These are phyloP conservation scores for Silene noctiflora DNA, from an alignment of 179 eudicot genomes.

Conservation along the genomic window DNA sequence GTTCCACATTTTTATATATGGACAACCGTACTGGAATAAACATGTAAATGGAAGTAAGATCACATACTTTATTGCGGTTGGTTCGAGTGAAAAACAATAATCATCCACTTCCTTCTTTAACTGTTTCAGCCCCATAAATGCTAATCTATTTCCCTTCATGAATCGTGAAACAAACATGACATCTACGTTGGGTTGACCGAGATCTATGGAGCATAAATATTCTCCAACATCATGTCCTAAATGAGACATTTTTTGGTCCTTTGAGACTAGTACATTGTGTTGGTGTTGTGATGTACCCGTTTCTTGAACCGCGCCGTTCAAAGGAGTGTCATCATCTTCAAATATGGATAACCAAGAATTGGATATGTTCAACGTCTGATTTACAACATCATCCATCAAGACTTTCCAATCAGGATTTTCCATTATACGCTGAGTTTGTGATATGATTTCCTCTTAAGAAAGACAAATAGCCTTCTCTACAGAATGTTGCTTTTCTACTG, in stretches of 20 bases:
- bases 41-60: too few relatives aligned
- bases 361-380: background rate
- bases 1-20: too few relatives aligned
- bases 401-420: background rate
- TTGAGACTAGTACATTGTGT: too few relatives aligned
- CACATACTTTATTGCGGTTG: background rate
- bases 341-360: too few relatives aligned
- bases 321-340: too few relatives aligned
- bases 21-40: too few relatives aligned
- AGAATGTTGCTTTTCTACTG: background rate
- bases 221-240: background rate
- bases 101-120: background rate
- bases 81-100: background rate
- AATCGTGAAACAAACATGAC: background rate
- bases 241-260: too few relatives aligned
- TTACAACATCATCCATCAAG: background rate
- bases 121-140: background rate
- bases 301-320: too few relatives aligned
- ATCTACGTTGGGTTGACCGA: background rate
- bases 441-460: background rate
- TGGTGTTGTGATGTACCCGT: too few relatives aligned
- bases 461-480: too few relatives aligned
- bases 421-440: background rate
- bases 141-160: background rate
- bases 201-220: background rate